These are phyloP conservation scores for Colletotrichum sp. DNA, from an alignment of 2,329 filamentous ascomycete species.

Conservation along the genomic window DNA sequence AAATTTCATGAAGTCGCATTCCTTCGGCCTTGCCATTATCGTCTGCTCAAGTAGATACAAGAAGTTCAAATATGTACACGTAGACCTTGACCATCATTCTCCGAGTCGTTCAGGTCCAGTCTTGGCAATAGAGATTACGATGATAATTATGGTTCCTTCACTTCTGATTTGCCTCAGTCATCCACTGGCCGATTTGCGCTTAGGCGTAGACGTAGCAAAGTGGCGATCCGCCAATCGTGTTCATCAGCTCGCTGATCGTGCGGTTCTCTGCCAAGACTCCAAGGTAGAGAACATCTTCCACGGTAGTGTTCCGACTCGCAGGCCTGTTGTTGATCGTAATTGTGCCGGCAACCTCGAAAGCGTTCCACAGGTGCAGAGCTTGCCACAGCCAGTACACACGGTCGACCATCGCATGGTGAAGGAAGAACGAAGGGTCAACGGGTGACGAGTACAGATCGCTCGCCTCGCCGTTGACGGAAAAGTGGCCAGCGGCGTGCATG, in stretches of 20 bases:
- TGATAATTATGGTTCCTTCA: neutral
- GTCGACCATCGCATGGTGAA: conserved; percentile 32
- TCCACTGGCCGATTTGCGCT: neutral
- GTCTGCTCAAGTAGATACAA: neutral
- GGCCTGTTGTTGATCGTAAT: conserved; percentile 25
- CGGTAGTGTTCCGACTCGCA: conserved; percentile 22
- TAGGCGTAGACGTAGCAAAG: conserved; percentile 38
- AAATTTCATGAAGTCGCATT: neutral
- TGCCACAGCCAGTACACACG: conserved; percentile 34
- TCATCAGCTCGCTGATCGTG: conserved; percentile 36
- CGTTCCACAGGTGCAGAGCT: conserved; percentile 24
- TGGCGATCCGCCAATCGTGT: conserved; percentile 32
- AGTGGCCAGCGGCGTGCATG: conserved; percentile 44
- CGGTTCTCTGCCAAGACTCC: conserved; percentile 26
- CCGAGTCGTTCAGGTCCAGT: neutral
- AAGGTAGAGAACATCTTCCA: conserved; percentile 29
- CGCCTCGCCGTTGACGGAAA: conserved; percentile 41
- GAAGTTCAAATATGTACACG: neutral
- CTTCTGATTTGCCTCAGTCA: neutral
- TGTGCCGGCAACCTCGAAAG: conserved; percentile 23
- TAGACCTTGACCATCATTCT: neutral
- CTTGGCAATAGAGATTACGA: neutral
- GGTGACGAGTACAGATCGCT: conserved; percentile 33
- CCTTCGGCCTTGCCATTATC: neutral
- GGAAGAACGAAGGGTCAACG: conserved; percentile 31